These are phyloP conservation scores for Arthroderma uncinatum DNA, from an alignment of 2,329 filamentous ascomycete genomes.

Conservation along the genomic window DNA sequence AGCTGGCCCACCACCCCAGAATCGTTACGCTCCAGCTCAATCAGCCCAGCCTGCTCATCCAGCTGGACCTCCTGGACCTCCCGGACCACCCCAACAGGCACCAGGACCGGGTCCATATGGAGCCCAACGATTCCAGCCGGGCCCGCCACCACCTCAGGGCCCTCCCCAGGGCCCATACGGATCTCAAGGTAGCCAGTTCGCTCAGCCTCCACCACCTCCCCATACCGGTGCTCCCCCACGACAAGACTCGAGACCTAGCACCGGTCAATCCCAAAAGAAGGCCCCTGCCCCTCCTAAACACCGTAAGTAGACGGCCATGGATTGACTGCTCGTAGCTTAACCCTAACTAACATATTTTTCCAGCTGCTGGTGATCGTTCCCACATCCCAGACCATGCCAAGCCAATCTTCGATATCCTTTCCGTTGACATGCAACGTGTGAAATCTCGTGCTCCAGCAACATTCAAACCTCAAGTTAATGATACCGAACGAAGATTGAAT, in stretches of 20 bases:
- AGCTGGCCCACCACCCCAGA: slow-evolving; percentile 55
- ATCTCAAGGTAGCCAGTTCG: slow-evolving; percentile 10
- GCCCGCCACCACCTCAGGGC: slow-evolving; percentile 19
- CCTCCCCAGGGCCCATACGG: slow-evolving; percentile 12
- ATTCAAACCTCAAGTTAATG: slow-evolving; percentile 79
- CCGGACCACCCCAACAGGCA: slow-evolving; percentile 49
- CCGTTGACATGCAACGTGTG: slow-evolving; percentile 76
- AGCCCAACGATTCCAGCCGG: slow-evolving; percentile 27
- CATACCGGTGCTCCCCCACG: slow-evolving; percentile 27
- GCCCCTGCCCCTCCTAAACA: slow-evolving; percentile 50
- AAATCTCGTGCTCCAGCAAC: slow-evolving; percentile 73
- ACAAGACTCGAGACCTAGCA: slow-evolving; percentile 39
- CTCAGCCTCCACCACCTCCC: slow-evolving; percentile 12
- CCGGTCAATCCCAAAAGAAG: slow-evolving; percentile 41
- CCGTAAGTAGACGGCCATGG: slow-evolving; percentile 41
- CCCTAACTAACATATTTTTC: slow-evolving; percentile 11
- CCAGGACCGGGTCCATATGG: slow-evolving; percentile 35
- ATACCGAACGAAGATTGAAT: slow-evolving; percentile 84
- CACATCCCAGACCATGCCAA: slow-evolving; percentile 72
- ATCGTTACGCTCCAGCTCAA: slow-evolving; percentile 58
- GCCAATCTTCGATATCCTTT: slow-evolving; percentile 70
- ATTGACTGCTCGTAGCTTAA: slow-evolving; percentile 1
- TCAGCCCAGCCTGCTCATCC: slow-evolving; percentile 40
- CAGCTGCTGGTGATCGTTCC: slow-evolving; percentile 65
- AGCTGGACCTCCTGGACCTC: slow-evolving; percentile 37